A percentile compares a stretch with the other conserved stretches of the same genome.
These are phyloP conservation scores for Trichoderma citrinoviride DNA, from an alignment of 2,329 filamentous ascomycete species.

Conservation along the genomic window DNA sequence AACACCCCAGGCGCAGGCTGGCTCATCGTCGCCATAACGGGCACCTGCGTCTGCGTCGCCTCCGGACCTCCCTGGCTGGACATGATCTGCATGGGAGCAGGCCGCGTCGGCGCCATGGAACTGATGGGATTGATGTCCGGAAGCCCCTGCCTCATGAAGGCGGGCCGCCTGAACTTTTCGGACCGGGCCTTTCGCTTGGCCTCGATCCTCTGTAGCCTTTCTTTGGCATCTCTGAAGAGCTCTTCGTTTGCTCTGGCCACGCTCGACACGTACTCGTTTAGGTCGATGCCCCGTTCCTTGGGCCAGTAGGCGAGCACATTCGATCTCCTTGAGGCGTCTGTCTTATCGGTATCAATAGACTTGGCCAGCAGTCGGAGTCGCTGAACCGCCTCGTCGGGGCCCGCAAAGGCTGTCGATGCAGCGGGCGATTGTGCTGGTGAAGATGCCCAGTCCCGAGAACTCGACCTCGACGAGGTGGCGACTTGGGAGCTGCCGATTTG, in stretches of 20 bases:
- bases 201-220: slow-evolving; percentile 36
- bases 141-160: slow-evolving; percentile 31
- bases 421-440: slow-evolving; percentile 28
- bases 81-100: slow-evolving; percentile 32
- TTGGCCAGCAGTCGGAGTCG: slow-evolving; percentile 38
- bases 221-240: slow-evolving; percentile 36
- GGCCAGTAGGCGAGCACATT: slow-evolving; percentile 42
- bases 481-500: slow-evolving; percentile 17
- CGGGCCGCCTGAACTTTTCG: slow-evolving; percentile 36
- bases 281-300: slow-evolving; percentile 36
- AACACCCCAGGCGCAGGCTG: slow-evolving; percentile 47
- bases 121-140: slow-evolving; percentile 21
- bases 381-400: slow-evolving; percentile 33
- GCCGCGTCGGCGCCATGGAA: slow-evolving; percentile 21
- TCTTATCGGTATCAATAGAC: slow-evolving; percentile 29
- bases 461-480: neutral
- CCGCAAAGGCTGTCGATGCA: slow-evolving; percentile 24
- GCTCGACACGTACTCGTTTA: slow-evolving; percentile 40
- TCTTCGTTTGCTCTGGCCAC: slow-evolving; percentile 37
- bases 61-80: slow-evolving; percentile 37
- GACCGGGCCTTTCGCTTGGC: slow-evolving; percentile 35
- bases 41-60: slow-evolving; percentile 37
- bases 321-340: slow-evolving; percentile 31
- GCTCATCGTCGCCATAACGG: slow-evolving; percentile 39
- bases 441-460: slow-evolving; percentile 24